Evolutionary conservation across 208 protist genomes (phyloP).

Genomic region (Leptomonas seymouri): DNA sequence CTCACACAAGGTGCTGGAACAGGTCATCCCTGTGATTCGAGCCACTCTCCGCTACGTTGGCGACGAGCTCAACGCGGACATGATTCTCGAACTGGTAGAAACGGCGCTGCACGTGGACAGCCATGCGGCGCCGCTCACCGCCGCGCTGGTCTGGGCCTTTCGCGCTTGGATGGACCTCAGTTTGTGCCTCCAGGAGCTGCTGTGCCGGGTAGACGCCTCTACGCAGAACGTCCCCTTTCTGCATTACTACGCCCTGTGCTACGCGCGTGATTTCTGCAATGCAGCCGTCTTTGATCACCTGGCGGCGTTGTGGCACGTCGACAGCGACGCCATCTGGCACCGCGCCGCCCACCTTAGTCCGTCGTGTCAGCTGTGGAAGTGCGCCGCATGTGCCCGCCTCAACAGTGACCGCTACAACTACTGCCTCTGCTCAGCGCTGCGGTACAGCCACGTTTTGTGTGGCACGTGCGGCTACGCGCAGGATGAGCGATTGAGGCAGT

Average conservation of each 20-base stretch:
- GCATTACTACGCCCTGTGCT: constrained; percentile 79
- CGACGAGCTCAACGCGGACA: constrained; percentile 86
- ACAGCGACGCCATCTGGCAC: constrained; percentile 45
- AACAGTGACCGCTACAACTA: constrained; percentile 93
- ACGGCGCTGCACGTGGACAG: constrained; percentile 43
- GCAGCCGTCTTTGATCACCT: constrained; percentile 65
- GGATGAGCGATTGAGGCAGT: constrained; percentile 70
- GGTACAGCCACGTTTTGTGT: constrained; percentile 75
- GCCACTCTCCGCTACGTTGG: constrained; percentile 60
- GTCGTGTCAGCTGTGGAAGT: constrained; percentile 79
- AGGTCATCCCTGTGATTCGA: constrained; percentile 58
- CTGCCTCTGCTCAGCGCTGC: constrained; percentile 85
- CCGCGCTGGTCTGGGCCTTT: constrained; percentile 25
- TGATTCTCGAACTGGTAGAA: constrained; percentile 76
- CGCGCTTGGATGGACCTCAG: constrained; percentile 28
- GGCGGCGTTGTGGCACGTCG: constrained; percentile 64
- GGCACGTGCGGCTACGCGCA: constrained; percentile 69
- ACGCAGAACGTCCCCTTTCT: constrained; percentile 74
- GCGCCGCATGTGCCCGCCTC: constrained; percentile 66
- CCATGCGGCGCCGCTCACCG: constrained; percentile 28
- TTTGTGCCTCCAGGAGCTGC: constrained; percentile 56
- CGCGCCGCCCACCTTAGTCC: constrained; percentile 48
- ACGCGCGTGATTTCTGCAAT: constrained; percentile 55
- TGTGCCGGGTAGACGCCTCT: constrained; percentile 50
- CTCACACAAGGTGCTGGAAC: constrained; percentile 54